Percentiles rank a stretch among this genome's conserved stretches.
These are phyloP conservation scores for Silene vulgaris DNA, from an alignment of 179 eudicot genomes.

Conservation along the genomic window DNA sequence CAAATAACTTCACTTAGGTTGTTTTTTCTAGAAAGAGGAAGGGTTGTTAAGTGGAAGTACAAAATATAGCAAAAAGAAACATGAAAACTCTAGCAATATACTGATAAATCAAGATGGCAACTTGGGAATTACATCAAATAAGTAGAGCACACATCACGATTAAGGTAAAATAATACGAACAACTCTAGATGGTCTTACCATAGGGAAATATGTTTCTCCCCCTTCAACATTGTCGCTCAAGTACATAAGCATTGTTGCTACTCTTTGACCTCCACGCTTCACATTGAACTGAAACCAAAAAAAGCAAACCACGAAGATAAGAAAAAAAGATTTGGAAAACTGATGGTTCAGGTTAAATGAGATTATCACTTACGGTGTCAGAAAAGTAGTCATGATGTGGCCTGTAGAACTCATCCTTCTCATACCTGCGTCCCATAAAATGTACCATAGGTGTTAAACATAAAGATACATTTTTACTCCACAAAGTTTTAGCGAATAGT, in stretches of 20 bases:
- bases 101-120: too few species aligned
- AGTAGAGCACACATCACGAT: too few species aligned
- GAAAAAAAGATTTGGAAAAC: constrained; percentile 3
- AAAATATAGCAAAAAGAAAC: too few species aligned
- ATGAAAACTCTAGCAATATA: too few species aligned
- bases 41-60: too few species aligned
- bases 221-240: constrained; percentile 88
- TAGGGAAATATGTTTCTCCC: constrained; percentile 89
- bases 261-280: constrained; percentile 94
- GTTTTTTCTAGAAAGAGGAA: too few species aligned
- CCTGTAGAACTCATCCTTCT: constrained; percentile 69
- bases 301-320: not conserved
- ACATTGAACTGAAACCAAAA: constrained; percentile 66
- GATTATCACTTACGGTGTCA: constrained; percentile 54
- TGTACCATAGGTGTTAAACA: constrained; percentile 40
- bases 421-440: constrained; percentile 76
- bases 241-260: constrained; percentile 95
- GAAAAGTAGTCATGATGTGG: constrained; percentile 95
- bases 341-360: not conserved
- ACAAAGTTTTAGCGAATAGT: not conserved
- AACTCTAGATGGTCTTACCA: constrained; percentile 44
- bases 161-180: not conserved
- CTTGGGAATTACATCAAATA: too few species aligned
- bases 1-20: too few species aligned
- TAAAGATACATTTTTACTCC: constrained; percentile 19